Evolutionary conservation across 345 rosid species (phyloP), one percentile per base, ranked within the genome.

Genomic region (Gossypium ekmanianum): DNA sequence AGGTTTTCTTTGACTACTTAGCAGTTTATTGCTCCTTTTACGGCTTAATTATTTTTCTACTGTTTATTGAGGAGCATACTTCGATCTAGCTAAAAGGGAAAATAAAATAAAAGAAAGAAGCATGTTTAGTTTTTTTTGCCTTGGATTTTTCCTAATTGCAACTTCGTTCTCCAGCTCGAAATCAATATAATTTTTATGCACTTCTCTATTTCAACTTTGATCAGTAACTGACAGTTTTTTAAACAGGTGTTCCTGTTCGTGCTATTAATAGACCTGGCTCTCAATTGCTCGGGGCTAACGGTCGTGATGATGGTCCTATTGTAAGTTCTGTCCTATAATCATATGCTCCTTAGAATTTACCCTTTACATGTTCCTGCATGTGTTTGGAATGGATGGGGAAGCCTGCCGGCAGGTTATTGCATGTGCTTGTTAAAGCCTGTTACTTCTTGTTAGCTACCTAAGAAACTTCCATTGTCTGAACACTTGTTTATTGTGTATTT

Each of bases 291-390:
- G 99, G 99, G 67, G 89, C 88, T 41, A 93, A 88, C 86, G 99
- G 99, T 71, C 99, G 99, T 68, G 99, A 95, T 80, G 98, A 95
- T 87, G 99, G 96, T 78, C 92, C 96, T 74, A 87, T 93, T 59
- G 64, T 59, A 39, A 59, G 64, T 59, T 59, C 22, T 41, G 1
- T n/a, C 20, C 58, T 50, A 17, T 16, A 27, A 50, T 17, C 2
- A 17, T 69, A 27, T 70, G 41, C 24, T 52, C 17, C 17, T 2
- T 16, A 26, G 27, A 16, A 2, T 51, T 71, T 20, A 41, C 50
- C n/a, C 18, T 71, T 55, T 29, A 54, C 51, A 18, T 39, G 18
- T 11, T 34, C 2, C 4, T 56, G 34, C n/a, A n/a, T 54, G 63
- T 56, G 61, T 51, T 27, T 17, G 45, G 73, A 51, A 69, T 51